phyloP scores from a whole-genome alignment of 2,329 filamentous ascomycete species.

The Xylaria sp. region DNA sequence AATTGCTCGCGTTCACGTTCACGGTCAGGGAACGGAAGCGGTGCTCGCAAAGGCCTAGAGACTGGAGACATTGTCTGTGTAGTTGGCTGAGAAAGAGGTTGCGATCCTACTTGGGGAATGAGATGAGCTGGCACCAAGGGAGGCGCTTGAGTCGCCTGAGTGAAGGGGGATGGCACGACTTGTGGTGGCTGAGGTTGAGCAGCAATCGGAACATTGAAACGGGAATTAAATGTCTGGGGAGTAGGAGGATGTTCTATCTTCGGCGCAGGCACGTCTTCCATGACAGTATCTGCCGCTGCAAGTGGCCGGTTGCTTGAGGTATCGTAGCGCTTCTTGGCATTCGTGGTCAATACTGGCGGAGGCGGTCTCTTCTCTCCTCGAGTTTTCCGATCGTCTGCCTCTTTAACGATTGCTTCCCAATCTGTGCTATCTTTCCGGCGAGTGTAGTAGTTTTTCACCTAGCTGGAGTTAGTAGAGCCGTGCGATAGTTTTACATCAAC shows the following conservation, averaged over 20 bases:
- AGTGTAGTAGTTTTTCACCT: slow-evolving; percentile 77
- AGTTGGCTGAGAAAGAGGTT: slow-evolving; percentile 53
- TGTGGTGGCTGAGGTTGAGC: slow-evolving; percentile 53
- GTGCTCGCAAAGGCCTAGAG: slow-evolving; percentile 57
- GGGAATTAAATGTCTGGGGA: slow-evolving; percentile 54
- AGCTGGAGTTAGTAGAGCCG: slow-evolving; percentile 42
- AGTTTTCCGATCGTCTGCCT: slow-evolving; percentile 67
- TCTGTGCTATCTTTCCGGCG: slow-evolving; percentile 72
- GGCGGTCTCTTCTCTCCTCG: slow-evolving; percentile 70
- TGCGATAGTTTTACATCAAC: neutral
- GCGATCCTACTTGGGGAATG: slow-evolving; percentile 47
- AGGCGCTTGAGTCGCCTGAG: slow-evolving; percentile 46
- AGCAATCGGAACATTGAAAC: slow-evolving; percentile 60
- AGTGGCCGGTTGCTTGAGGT: slow-evolving; percentile 58
- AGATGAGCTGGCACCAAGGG: slow-evolving; percentile 44
- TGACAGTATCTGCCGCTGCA: slow-evolving; percentile 60
- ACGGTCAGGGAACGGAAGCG: slow-evolving; percentile 60
- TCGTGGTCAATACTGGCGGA: slow-evolving; percentile 66
- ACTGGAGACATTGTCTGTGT: slow-evolving; percentile 61
- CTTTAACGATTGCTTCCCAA: slow-evolving; percentile 69
- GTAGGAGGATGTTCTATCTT: slow-evolving; percentile 58
- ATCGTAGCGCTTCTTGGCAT: slow-evolving; percentile 64
- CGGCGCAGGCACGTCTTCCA: slow-evolving; percentile 57
- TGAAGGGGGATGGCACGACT: slow-evolving; percentile 46
- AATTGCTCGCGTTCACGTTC: slow-evolving; percentile 55